Evolutionary conservation across 2,329 filamentous ascomycete genomes (phyloP).

Genomic region (Fusarium sp.): DNA sequence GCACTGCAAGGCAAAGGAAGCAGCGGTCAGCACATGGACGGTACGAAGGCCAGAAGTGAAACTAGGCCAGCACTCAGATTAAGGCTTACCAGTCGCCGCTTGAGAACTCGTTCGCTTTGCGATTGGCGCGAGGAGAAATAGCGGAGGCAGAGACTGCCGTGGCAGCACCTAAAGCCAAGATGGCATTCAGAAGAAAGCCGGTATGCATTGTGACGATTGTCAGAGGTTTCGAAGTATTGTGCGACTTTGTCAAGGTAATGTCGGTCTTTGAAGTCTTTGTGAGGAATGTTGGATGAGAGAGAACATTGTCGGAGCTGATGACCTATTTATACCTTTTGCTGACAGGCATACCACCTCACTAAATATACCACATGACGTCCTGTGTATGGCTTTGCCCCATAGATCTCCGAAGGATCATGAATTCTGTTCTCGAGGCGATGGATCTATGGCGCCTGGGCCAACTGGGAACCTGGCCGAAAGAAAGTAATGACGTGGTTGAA

Average conservation of each 20-base stretch:
- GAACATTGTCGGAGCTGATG: neutral
- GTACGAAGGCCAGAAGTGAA: neutral
- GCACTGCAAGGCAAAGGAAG: neutral
- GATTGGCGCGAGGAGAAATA: neutral
- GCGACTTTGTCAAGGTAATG: neutral
- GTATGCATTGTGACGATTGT: conserved; percentile 1
- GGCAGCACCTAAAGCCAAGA: conserved; percentile 3
- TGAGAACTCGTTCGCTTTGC: conserved; percentile 12
- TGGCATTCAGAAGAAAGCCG: neutral
- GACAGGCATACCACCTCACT: too few relatives aligned
- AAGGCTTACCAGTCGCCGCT: conserved; percentile 1
- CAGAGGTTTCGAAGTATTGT: neutral
- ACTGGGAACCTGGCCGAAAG: too few relatives aligned
- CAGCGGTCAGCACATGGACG: neutral
- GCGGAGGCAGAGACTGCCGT: neutral
- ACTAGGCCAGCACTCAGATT: neutral
- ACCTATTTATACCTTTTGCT: too few relatives aligned
- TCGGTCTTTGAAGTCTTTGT: neutral
- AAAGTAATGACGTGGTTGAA: too few relatives aligned
- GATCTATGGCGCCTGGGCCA: too few relatives aligned
- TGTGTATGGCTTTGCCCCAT: too few relatives aligned
- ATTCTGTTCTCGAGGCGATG: too few relatives aligned
- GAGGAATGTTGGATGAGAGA: neutral
- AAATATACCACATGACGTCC: too few relatives aligned
- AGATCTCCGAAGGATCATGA: too few relatives aligned